A percentile compares a stretch with the other conserved stretches of the same genome.
Evolutionary conservation across 257 asterid species (phyloP).

Genomic region (Nicotiana benthamiana): DNA sequence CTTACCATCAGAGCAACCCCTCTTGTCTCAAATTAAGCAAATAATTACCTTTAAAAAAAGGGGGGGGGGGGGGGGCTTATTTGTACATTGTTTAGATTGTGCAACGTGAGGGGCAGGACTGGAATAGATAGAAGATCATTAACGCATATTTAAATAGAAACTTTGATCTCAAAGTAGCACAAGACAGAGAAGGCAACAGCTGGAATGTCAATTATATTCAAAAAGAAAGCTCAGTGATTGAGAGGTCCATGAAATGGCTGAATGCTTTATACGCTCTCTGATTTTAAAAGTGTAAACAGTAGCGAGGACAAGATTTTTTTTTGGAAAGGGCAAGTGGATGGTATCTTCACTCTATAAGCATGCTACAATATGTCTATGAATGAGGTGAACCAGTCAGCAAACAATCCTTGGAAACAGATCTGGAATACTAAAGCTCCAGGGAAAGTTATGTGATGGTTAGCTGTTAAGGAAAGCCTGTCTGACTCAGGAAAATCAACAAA

Average conservation of each 20-base stretch:
- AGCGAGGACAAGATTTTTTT: not conserved
- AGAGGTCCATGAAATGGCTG: not conserved
- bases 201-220: too few relatives aligned
- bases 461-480: too few relatives aligned
- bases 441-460: not conserved
- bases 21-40: not conserved
- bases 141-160: not conserved
- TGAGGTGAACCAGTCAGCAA: not conserved
- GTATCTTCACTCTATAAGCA: not conserved
- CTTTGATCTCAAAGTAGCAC: too few relatives aligned
- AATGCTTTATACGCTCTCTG: not conserved
- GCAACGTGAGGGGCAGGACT: not conserved
- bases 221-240: too few relatives aligned
- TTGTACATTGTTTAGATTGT: not conserved
- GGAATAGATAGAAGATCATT: not conserved
- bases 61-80: too few relatives aligned
- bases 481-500: too few relatives aligned
- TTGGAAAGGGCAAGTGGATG: not conserved
- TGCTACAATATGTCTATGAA: not conserved
- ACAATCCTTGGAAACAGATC: not conserved
- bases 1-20: too few relatives aligned
- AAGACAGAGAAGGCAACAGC: too few relatives aligned
- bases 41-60: not conserved
- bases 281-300: not conserved
- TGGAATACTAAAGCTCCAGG: not conserved